These are phyloP conservation scores for Aristolochia contorta DNA, from an alignment of 164 flowering plant species.

Conservation along the genomic window DNA sequence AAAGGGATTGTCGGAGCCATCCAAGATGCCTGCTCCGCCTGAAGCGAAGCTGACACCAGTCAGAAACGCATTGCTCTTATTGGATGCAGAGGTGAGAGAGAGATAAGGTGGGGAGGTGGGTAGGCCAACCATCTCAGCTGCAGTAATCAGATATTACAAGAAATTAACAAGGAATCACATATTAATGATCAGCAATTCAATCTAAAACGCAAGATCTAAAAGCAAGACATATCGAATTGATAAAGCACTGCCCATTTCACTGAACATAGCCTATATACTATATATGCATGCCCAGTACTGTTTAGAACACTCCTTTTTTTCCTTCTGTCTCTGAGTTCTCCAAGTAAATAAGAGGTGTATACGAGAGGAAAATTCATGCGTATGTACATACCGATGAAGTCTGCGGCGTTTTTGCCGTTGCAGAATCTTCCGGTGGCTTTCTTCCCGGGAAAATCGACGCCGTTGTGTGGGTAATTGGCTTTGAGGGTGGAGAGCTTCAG, in stretches of 20 bases:
- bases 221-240: background rate
- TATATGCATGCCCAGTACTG: too few species aligned
- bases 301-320: too few species aligned
- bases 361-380: too few species aligned
- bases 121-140: conserved; percentile 67
- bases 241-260: background rate
- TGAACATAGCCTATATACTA: too few species aligned
- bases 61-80: conserved; percentile 16
- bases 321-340: too few species aligned
- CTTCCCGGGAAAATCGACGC: conserved; percentile 53
- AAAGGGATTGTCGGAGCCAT: conserved; percentile 25
- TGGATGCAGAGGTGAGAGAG: conserved; percentile 19
- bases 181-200: background rate
- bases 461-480: conserved; percentile 71
- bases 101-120: conserved; percentile 55
- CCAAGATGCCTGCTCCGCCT: conserved; percentile 70
- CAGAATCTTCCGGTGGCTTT: conserved; percentile 70
- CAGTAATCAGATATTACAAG: background rate
- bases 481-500: conserved; percentile 36
- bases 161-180: background rate
- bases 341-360: background rate
- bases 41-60: conserved; percentile 79
- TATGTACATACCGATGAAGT: conserved; percentile 44
- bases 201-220: background rate
- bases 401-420: conserved; percentile 78